phyloP scores from a whole-genome alignment of 148 eudicot genomes.

The Cornus suecica region DNA sequence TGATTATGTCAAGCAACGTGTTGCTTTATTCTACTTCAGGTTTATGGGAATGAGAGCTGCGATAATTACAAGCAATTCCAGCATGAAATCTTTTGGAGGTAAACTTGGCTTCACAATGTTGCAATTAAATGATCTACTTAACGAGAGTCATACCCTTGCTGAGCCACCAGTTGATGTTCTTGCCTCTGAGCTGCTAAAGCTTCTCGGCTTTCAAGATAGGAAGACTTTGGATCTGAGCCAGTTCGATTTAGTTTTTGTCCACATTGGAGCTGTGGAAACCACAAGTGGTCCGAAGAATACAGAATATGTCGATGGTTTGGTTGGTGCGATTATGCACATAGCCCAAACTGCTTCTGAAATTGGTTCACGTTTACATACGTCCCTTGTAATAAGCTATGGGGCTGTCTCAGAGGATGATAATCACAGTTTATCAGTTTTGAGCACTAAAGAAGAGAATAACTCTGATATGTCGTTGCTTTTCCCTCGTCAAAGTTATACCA shows the following conservation, averaged over 20 bases:
- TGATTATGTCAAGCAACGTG: slow-evolving; percentile 3
- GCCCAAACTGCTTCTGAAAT: slow-evolving; percentile 52
- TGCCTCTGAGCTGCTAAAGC: slow-evolving; percentile 53
- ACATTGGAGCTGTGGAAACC: slow-evolving; percentile 44
- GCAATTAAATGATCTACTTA: slow-evolving; percentile 34
- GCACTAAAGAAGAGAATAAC: slow-evolving; percentile 23
- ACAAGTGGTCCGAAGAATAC: slow-evolving; percentile 28
- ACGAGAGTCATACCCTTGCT: neutral
- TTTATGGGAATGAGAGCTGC: slow-evolving; percentile 96
- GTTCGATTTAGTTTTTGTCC: slow-evolving; percentile 75
- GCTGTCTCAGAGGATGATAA: slow-evolving; percentile 30
- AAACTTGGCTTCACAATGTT: slow-evolving; percentile 58
- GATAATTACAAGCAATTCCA: slow-evolving; percentile 45
- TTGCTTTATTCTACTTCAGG: slow-evolving; percentile 38
- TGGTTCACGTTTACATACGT: slow-evolving; percentile 65
- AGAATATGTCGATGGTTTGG: slow-evolving; percentile 45
- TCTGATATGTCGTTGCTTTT: slow-evolving; percentile 38
- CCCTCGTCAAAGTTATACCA: slow-evolving; percentile 83
- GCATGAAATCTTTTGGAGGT: slow-evolving; percentile 49
- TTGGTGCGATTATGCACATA: slow-evolving; percentile 53
- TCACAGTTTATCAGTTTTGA: slow-evolving; percentile 33
- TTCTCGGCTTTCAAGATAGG: slow-evolving; percentile 84
- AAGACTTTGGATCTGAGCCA: slow-evolving; percentile 44
- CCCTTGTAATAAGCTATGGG: slow-evolving; percentile 80
- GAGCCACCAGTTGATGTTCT: slow-evolving; percentile 25